These are phyloP conservation scores for Pseudogymnoascus sp. DNA, from an alignment of 2,329 filamentous ascomycete species.

Conservation along the genomic window DNA sequence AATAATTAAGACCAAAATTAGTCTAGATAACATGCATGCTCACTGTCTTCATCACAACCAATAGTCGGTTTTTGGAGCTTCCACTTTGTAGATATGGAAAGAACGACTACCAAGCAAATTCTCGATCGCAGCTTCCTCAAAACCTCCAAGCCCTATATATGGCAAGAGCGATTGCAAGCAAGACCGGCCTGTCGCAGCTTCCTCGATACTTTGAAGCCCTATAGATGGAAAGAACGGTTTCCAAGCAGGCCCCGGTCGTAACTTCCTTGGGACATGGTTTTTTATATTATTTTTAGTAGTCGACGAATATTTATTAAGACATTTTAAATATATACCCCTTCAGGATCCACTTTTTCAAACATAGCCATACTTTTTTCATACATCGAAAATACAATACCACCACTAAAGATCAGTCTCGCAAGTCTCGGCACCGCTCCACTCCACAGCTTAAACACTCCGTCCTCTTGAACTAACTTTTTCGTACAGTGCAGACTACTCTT, in stretches of 20 bases:
- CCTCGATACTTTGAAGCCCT: too few relatives aligned
- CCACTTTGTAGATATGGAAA: too few relatives aligned
- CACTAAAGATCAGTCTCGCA: slow-evolving; percentile 79
- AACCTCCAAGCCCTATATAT: slow-evolving; percentile 27
- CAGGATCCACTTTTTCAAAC: slow-evolving; percentile 72
- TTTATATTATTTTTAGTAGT: too few relatives aligned
- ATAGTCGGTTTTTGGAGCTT: background rate
- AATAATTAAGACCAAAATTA: too few relatives aligned
- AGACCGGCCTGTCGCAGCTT: too few relatives aligned
- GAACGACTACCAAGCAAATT: too few relatives aligned
- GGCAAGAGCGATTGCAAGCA: too few relatives aligned
- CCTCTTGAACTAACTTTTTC: slow-evolving; percentile 74
- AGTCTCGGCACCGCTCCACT: slow-evolving; percentile 83
- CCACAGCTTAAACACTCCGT: slow-evolving; percentile 89
- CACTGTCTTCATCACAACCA: too few relatives aligned
- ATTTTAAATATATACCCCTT: slow-evolving; percentile 70
- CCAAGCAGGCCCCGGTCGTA: too few relatives aligned
- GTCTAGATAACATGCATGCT: too few relatives aligned
- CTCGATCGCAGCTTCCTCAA: slow-evolving; percentile 15
- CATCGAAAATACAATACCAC: slow-evolving; percentile 97
- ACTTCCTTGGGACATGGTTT: too few relatives aligned
- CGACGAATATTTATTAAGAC: background rate
- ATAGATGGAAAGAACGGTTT: too few relatives aligned
- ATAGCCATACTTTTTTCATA: slow-evolving; percentile 95
- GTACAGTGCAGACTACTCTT: slow-evolving; percentile 85